Conservation (phyloP, 768 basidiomycete genomes). For the Suillus spraguei region DNA sequence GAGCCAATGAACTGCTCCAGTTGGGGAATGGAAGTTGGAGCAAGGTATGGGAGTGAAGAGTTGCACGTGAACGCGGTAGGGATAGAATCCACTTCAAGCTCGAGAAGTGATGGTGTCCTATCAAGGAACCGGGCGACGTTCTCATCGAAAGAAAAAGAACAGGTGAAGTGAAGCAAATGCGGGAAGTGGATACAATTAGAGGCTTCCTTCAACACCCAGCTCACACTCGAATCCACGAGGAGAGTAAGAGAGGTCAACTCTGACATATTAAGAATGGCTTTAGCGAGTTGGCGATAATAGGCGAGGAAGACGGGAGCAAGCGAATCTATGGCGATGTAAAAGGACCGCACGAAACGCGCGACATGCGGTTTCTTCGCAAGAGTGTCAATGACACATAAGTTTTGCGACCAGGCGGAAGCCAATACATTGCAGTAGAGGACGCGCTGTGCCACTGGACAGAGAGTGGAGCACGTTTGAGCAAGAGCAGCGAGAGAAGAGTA, state of each 20-base stretch:
- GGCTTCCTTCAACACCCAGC: constrained; percentile 53
- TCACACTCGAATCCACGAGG: constrained; percentile 47
- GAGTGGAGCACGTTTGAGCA: constrained; percentile 42
- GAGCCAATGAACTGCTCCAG: constrained; percentile 67
- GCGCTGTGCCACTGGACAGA: constrained; percentile 56
- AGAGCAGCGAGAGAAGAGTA: constrained; percentile 47
- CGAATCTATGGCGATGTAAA: constrained; percentile 55
- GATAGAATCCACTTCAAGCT: constrained; percentile 55
- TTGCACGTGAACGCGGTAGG: constrained; percentile 30
- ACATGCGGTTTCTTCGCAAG: constrained; percentile 60
- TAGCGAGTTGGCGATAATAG: constrained; percentile 51
- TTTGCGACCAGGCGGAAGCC: constrained; percentile 45
- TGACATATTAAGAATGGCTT: constrained; percentile 62
- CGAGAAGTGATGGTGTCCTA: constrained; percentile 53
- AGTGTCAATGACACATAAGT: constrained; percentile 52
- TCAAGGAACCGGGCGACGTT: constrained; percentile 61
- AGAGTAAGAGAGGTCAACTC: constrained; percentile 56
- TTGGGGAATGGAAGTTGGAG: constrained; percentile 38
- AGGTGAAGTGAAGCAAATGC: constrained; percentile 56
- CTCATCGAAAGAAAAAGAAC: constrained; percentile 61
- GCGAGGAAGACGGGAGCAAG: constrained; percentile 41
- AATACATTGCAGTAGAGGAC: constrained; percentile 63
- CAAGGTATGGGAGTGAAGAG: constrained; percentile 27
- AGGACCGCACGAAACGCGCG: constrained; percentile 62
- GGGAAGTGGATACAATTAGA: constrained; percentile 37